Evolutionary conservation across 2,329 filamentous ascomycete genomes (phyloP).

Genomic region (Aspergillus luchuensis): DNA sequence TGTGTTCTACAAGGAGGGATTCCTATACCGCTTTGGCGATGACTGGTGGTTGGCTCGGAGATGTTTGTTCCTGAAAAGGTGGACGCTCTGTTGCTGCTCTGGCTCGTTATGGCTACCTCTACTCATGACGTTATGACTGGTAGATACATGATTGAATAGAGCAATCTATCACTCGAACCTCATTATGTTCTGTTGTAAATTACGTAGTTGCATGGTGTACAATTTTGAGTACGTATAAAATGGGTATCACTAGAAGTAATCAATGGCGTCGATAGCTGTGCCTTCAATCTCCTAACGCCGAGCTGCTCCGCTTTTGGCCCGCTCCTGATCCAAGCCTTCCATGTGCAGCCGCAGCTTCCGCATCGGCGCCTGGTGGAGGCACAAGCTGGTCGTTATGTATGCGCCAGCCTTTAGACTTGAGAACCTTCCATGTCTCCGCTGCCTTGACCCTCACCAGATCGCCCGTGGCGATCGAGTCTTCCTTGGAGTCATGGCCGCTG

Average conservation of each 20-base stretch:
- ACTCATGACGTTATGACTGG: constrained; percentile 37
- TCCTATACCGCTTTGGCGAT: background rate
- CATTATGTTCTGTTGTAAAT: background rate
- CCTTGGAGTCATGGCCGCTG: constrained; percentile 82
- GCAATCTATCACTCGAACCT: constrained; percentile 22
- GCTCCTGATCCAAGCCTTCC: constrained; percentile 24
- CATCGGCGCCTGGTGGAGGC: constrained; percentile 29
- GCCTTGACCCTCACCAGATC: constrained; percentile 77
- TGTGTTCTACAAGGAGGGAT: constrained; percentile 17
- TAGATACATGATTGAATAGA: constrained; percentile 33
- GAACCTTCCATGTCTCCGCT: constrained; percentile 66
- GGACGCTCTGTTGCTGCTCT: background rate
- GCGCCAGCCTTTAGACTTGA: constrained; percentile 69
- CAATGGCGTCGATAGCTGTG: constrained; percentile 20
- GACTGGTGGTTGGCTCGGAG: background rate
- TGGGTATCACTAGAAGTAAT: constrained; percentile 21
- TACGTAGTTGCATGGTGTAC: background rate
- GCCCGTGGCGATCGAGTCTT: constrained; percentile 87
- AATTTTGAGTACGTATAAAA: background rate
- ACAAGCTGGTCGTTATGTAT: constrained; percentile 53
- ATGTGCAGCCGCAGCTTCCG: constrained; percentile 7
- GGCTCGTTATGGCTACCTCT: constrained; percentile 18
- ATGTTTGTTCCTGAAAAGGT: constrained; percentile 18
- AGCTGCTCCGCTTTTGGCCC: constrained; percentile 30
- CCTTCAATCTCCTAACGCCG: background rate